Base-by-base conservation (phyloP, 2,329 filamentous ascomycete species). In the Penicillium sp. region DNA sequence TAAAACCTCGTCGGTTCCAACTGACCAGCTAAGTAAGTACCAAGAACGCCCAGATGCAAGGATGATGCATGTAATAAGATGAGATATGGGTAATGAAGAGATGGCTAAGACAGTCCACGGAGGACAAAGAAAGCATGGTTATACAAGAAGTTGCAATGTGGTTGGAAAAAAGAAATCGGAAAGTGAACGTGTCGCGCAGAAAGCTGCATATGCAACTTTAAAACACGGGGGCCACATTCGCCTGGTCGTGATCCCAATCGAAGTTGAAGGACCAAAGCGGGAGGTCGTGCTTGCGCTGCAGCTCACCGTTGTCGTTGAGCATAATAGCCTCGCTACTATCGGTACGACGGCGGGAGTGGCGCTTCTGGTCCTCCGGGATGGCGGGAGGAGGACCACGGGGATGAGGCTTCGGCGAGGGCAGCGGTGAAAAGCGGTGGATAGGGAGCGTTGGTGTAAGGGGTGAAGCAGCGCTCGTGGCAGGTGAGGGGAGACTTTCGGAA, bases 251-350 rank as follows among this genome's bases (percentile, higher is more conserved):
- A 73, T 75, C 70, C 75, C 77, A 73, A 46, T 76, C 69, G 59
- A 75, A 64, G 49, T 76, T 69, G 30, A 69, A 68, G 6, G 68
- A 64, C 78, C 78, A 80, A 28, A 79, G 68, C 5, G 78, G 76
- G 57, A 82, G 78, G 5, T 81, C 81, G 11, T 83, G 68, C 54
- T 87, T 85, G 81, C 86, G 85, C 46, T 78, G 81, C 63, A 83
- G 82, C 33, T 82, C 81, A 4, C 80, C 78, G 1, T 77, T 75
- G 25, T 78, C 71, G 54, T 77, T 78, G 48, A 80, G 70, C 53
- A 78, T 75, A 52, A 83, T 81, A 59, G 80, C 79, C 67, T 81
- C 79, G 58, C 77, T 79, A 64, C 78, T 80, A 62, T 78, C 75
- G 0, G 78, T 80, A 33, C 77, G 74, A 51, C 77, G 74, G 40